Conservation (phyloP, 768 basidiomycete species). For the Rhizopogon vulgaris region DNA sequence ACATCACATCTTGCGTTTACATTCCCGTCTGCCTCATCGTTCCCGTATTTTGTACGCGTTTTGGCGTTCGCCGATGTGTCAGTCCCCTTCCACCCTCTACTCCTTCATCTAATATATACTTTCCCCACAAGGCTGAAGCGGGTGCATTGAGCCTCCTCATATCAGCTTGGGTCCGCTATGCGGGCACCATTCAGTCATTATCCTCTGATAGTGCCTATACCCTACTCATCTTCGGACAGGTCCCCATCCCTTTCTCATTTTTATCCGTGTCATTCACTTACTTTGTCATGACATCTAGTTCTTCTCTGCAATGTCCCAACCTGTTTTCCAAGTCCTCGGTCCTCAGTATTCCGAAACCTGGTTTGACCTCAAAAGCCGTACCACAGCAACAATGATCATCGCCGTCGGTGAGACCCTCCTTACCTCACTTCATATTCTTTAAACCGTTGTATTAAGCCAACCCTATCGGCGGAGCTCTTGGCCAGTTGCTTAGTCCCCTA, state of each 20-base stretch:
- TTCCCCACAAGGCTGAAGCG: constrained; percentile 46
- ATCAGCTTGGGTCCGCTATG: constrained; percentile 73
- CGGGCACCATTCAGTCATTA: constrained; percentile 56
- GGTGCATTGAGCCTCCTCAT: constrained; percentile 49
- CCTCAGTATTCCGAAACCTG: constrained; percentile 80
- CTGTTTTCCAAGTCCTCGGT: constrained; percentile 71
- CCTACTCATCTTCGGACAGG: constrained; percentile 69
- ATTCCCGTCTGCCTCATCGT: constrained; percentile 56
- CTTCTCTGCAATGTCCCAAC: constrained; percentile 59
- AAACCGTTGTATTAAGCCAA: constrained; percentile 40
- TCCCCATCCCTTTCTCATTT: constrained; percentile 17
- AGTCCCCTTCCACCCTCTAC: constrained; percentile 17
- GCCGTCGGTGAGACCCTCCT: constrained; percentile 31
- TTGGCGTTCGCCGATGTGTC: constrained; percentile 60
- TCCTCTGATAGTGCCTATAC: constrained; percentile 49
- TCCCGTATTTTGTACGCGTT: constrained; percentile 51
- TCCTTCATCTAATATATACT: background rate
- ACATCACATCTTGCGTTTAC: constrained; percentile 55
- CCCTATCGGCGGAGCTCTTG: constrained; percentile 68
- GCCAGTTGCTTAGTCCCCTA: constrained; percentile 66
- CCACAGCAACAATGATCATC: constrained; percentile 68
- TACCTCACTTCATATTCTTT: background rate
- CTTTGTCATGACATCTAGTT: constrained; percentile 31
- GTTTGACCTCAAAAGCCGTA: constrained; percentile 73
- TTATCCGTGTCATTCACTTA: background rate